phyloP scores from a whole-genome alignment of 768 basidiomycete genomes.

The Pisolithus tinctorius region DNA sequence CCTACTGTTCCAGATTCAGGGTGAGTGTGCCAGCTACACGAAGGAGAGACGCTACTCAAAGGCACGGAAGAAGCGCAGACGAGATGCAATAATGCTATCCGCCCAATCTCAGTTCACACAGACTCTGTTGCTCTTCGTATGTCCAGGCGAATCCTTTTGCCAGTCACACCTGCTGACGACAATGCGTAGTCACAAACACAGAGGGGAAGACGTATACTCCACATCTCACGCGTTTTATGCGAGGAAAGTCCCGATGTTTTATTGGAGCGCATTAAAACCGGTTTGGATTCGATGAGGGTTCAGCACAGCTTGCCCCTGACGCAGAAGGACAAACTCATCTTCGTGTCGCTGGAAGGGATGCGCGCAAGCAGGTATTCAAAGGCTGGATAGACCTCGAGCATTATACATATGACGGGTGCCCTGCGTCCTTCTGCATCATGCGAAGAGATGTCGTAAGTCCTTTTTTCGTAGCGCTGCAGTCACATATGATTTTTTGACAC shows the following conservation, averaged over 20 bases:
- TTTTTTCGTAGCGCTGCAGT: background rate
- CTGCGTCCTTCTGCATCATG: slow-evolving; percentile 67
- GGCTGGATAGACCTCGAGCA: slow-evolving; percentile 70
- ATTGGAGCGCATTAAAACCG: slow-evolving; percentile 46
- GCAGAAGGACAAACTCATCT: slow-evolving; percentile 28
- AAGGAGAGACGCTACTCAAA: background rate
- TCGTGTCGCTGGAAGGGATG: slow-evolving; percentile 66
- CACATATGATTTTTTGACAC: background rate
- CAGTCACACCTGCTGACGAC: background rate
- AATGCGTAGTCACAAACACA: slow-evolving; percentile 71
- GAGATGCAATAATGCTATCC: slow-evolving; percentile 57
- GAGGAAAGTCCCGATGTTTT: slow-evolving; percentile 47
- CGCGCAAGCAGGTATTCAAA: slow-evolving; percentile 56
- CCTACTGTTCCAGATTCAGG: slow-evolving; percentile 36
- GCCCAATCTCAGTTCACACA: slow-evolving; percentile 73
- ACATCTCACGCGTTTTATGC: slow-evolving; percentile 76
- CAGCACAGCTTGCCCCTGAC: slow-evolving; percentile 37
- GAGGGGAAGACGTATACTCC: slow-evolving; percentile 63
- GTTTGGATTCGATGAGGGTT: slow-evolving; percentile 41
- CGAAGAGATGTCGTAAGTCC: slow-evolving; percentile 54
- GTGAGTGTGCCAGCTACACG: slow-evolving; percentile 22
- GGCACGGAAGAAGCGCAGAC: slow-evolving; percentile 37
- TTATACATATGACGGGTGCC: slow-evolving; percentile 41
- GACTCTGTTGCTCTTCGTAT: slow-evolving; percentile 72
- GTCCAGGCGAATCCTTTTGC: slow-evolving; percentile 15